Evolutionary conservation across 805 yeast species (phyloP), one percentile per base, ranked within the genome.

Genomic region (Teunomyces panamensis): DNA sequence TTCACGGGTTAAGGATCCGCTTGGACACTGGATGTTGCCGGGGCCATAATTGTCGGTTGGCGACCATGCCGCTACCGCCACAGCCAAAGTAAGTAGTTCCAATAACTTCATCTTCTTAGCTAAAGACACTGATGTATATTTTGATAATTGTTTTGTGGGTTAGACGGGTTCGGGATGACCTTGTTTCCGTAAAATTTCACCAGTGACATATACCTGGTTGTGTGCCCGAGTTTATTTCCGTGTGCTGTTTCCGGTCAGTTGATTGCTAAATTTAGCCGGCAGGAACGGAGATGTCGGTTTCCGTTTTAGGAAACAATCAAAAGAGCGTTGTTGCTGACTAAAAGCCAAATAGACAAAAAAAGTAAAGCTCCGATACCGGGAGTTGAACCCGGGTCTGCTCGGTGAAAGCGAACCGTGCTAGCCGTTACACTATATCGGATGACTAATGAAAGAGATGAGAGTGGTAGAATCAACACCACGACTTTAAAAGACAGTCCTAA

Each of bases 321-420:
- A 5, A 20, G 24, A 20, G 24, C 24, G 24, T 5, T 20, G 6
- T 5, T 20, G 24, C 24, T 20, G 5, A 20, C 24, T 20, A 20
- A 20, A 5, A 20, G 6, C 24, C 5, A 20, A 20, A 20, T 6
- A 20, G 24, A 20, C 24, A 10, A n/a, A 16, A 28, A 41, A 41
- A 46, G 30, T 16, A 10, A 37, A 28, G 24, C 78, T 82, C 87
- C 87, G 86, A 80, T 81, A 76, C 88, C 85, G 87, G 87, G 87
- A 81, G 85, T 83, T 86, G 88, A 83, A 83, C 87, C 87, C 87
- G 85, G 84, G 81, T 76, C 71, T 82, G 84, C 86, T 80, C 87
- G 85, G 87, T 82, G 86, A 83, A 82, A 82, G 86, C 85, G 85
- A 80, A 79, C 85, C 85, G 83, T 82, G 85, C 81, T 82, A 81